Percentiles rank a stretch among this genome's conserved stretches.
Evolutionary conservation across 2,329 filamentous ascomycete genomes (phyloP).

Genomic region (Pseudopithomyces chartarum): DNA sequence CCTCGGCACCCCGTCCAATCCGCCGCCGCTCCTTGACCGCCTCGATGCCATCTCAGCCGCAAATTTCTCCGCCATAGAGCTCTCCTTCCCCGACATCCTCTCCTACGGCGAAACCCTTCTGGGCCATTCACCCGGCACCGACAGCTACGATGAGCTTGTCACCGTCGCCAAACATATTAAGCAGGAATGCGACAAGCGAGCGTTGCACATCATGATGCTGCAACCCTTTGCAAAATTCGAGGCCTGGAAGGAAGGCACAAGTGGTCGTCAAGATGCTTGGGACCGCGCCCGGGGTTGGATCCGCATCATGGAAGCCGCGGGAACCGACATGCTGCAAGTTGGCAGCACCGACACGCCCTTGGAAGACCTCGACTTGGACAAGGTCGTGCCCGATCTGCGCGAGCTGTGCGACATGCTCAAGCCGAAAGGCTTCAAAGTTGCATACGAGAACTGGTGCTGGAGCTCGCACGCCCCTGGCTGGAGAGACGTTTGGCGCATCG

Average conservation of each 20-base stretch:
- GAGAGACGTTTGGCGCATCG: conserved; percentile 72
- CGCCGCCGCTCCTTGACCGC: conserved; percentile 61
- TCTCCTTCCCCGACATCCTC: conserved; percentile 74
- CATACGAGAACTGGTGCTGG: conserved; percentile 87
- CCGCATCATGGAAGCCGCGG: conserved; percentile 70
- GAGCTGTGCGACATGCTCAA: conserved; percentile 61
- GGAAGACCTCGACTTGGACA: conserved; percentile 57
- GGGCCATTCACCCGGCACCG: conserved; percentile 56
- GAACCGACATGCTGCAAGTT: conserved; percentile 70
- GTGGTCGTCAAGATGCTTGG: conserved; percentile 67
- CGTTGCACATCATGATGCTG: conserved; percentile 69
- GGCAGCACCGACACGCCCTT: conserved; percentile 67
- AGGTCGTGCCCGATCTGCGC: conserved; percentile 65
- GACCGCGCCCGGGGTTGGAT: conserved; percentile 69
- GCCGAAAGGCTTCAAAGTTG: conserved; percentile 62
- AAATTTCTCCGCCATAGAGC: conserved; percentile 72
- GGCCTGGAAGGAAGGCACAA: conserved; percentile 67
- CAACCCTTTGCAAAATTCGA: conserved; percentile 81
- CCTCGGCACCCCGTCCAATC: conserved; percentile 51
- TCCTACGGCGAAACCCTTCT: conserved; percentile 62
- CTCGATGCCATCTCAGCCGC: conserved; percentile 66
- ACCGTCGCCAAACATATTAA: conserved; percentile 61
- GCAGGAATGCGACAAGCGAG: conserved; percentile 58
- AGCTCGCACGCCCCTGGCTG: conserved; percentile 71
- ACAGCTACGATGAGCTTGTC: conserved; percentile 65